A percentile compares a stretch with the other conserved stretches of the same genome.
Conservation (phyloP, 768 basidiomycete species). For the Pisolithus orientalis region DNA sequence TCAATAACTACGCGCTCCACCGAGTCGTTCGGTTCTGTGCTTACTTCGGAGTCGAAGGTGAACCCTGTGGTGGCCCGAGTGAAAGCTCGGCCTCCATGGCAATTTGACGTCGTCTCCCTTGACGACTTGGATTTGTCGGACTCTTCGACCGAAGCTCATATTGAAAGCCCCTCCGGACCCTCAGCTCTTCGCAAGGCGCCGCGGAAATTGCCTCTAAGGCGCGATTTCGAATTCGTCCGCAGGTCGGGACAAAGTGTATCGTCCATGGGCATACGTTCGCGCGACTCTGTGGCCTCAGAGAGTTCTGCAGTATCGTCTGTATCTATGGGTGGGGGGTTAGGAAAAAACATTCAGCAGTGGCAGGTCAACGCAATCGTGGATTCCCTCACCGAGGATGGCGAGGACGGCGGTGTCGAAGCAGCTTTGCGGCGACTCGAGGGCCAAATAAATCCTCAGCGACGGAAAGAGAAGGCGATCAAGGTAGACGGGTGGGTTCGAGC, state of each 20-base stretch:
- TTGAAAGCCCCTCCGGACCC: conserved; percentile 33
- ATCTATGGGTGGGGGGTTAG: conserved; percentile 36
- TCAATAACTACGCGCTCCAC: conserved; percentile 29
- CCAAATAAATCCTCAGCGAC: conserved; percentile 68
- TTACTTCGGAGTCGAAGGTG: conserved; percentile 24
- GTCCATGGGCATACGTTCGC: conserved; percentile 69
- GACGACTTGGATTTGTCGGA: conserved; percentile 81
- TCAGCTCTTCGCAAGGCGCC: conserved; percentile 50
- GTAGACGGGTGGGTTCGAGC: conserved; percentile 79
- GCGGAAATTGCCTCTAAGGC: conserved; percentile 62
- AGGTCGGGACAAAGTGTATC: conserved; percentile 67
- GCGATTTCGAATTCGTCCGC: conserved; percentile 77
- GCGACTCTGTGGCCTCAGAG: conserved; percentile 51
- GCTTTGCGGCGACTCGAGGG: conserved; percentile 80
- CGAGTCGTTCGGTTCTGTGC: conserved; percentile 27
- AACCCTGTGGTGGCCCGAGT: conserved; percentile 29
- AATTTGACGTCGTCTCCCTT: conserved; percentile 68
- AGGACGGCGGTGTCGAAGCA: conserved; percentile 74
- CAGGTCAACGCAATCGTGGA: conserved; percentile 76
- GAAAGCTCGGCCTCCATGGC: conserved; percentile 43
- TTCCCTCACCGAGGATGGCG: conserved; percentile 67
- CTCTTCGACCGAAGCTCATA: conserved; percentile 52
- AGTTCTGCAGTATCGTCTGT: conserved; percentile 29
- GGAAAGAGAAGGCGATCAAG: conserved; percentile 66
- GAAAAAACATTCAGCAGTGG: conserved; percentile 62